These are phyloP conservation scores for Phallus indusiatus DNA, from an alignment of 768 basidiomycete species.

Conservation along the genomic window DNA sequence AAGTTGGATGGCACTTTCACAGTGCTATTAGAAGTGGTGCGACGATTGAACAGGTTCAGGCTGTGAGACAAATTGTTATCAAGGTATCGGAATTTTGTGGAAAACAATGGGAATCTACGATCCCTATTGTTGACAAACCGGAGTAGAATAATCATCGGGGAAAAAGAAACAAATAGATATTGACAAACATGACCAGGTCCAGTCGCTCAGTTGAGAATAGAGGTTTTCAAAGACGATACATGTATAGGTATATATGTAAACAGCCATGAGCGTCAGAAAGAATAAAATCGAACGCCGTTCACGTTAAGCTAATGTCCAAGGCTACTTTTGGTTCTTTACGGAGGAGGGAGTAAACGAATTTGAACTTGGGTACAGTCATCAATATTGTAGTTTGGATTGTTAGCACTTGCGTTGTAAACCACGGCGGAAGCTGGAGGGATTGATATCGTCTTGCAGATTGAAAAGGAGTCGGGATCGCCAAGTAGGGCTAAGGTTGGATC, in stretches of 20 bases:
- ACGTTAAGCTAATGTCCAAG: too few relatives aligned
- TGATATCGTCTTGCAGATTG: background rate
- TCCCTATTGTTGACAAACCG: too few relatives aligned
- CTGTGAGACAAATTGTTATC: conserved; percentile 47
- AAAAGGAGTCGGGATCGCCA: background rate
- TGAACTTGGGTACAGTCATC: background rate
- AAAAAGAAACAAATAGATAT: too few relatives aligned
- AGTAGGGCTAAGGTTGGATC: background rate
- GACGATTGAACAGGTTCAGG: conserved; percentile 38
- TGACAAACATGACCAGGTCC: too few relatives aligned
- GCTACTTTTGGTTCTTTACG: background rate
- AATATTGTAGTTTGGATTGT: background rate
- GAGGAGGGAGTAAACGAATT: background rate
- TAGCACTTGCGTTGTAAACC: background rate
- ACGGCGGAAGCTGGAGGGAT: background rate
- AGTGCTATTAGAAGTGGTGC: conserved; percentile 50
- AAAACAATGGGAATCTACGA: too few relatives aligned
- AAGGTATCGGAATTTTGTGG: conserved; percentile 39
- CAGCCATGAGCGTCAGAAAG: too few relatives aligned
- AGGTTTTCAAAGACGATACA: too few relatives aligned
- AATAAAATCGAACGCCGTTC: too few relatives aligned
- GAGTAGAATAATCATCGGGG: too few relatives aligned
- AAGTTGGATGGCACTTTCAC: conserved; percentile 57
- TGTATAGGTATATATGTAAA: too few relatives aligned
- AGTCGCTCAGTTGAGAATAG: too few relatives aligned